These are phyloP conservation scores for Penicillium freii DNA, from an alignment of 2,329 filamentous ascomycete genomes.

Conservation along the genomic window DNA sequence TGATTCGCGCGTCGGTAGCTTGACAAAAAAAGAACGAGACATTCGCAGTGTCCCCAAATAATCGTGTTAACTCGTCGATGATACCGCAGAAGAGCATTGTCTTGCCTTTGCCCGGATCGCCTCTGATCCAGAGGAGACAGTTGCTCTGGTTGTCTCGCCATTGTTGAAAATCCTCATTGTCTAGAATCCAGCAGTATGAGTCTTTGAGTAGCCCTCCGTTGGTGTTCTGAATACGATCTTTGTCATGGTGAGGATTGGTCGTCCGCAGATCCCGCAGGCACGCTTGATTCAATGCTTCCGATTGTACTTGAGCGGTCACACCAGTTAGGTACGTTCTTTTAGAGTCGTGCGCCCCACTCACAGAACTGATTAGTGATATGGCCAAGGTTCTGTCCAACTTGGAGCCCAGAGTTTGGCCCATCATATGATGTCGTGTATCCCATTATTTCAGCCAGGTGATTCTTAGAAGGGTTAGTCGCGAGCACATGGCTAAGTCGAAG, in stretches of 20 bases:
- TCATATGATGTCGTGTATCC: no score
- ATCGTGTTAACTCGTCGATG: conserved; percentile 18
- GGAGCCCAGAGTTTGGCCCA: no score
- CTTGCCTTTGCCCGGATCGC: conserved; percentile 27
- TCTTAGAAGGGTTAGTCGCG: no score
- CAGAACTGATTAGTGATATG: no score
- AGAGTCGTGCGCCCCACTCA: no score
- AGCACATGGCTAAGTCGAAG: no score
- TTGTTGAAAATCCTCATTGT: background rate
- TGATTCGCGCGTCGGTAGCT: conserved; percentile 38
- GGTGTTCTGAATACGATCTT: conserved; percentile 19
- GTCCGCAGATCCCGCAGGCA: conserved; percentile 6
- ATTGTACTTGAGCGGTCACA: no score
- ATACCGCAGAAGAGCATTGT: conserved; percentile 28
- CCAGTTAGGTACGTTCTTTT: no score
- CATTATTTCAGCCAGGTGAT: no score
- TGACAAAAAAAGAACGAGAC: conserved; percentile 40
- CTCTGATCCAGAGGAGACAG: conserved; percentile 23
- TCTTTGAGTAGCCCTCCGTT: conserved; percentile 20
- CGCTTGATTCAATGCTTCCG: background rate
- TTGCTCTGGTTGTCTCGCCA: no score
- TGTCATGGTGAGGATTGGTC: conserved; percentile 20
- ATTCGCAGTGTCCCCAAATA: background rate
- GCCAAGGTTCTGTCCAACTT: no score
- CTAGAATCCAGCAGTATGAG: conserved; percentile 24